Base-by-base conservation (phyloP, 305 asterid species). In the Fraxinus platypoda region DNA sequence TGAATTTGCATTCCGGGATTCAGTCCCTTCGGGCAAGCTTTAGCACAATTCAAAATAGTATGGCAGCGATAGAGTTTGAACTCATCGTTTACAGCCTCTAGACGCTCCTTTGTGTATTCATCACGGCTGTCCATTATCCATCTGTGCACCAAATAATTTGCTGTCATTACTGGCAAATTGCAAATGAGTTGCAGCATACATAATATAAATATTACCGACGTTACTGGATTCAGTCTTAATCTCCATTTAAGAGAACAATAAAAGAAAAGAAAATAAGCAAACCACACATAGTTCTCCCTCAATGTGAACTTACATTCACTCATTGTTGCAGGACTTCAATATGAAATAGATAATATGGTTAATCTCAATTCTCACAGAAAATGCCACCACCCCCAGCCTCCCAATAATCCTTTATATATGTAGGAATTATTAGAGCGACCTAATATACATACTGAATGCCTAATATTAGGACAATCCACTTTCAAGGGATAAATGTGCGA, bases 1-100 rank as follows among this genome's bases (percentile, higher is more conserved):
- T 89, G 92, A 77, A 89, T 89, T 73, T 89, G 92, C 85, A 87
- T 64, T 64, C 73, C 73, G 6, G 73, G 73, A 23, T 64, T 64
- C 34, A 64, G 73, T 64, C 73, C 73, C 87, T 89, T 89, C 8
- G 92, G 92, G 81, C 92, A 89, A 70, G 91, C 91, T 82, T 87
- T 84, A 11, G 92, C 89, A 83, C 91, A 89, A 78, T 89, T 89
- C 91, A 89, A 81, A 41, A 89, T 89, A 23, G 91, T 89, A 78
- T 89, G 91, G 84, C 92, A 89, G 34, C 90, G 87, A 38, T 89
- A 89, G 68, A 89, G 91, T 88, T 89, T 87, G 85, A 78, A 87
- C 78, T 89, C 92, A 6, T 89, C 77, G 49, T 89, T 85, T 35
- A 64, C 73, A 23, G 73, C 59, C 7, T 49, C 59, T 15, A 49